These are phyloP conservation scores for Limtongia smithiae DNA, from an alignment of 805 yeast species.

Conservation along the genomic window DNA sequence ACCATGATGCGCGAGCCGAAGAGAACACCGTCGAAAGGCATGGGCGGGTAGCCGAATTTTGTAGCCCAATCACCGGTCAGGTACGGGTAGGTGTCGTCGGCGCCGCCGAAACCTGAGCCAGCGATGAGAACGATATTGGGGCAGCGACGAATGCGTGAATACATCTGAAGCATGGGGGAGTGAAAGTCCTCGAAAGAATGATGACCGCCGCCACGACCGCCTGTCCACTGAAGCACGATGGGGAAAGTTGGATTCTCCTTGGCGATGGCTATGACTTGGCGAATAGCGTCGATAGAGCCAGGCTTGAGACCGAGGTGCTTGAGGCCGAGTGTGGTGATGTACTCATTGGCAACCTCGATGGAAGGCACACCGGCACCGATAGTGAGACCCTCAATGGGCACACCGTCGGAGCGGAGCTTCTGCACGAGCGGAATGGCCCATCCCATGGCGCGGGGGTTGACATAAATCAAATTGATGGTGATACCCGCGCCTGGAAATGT, in stretches of 20 bases:
- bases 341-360: conserved; percentile 93
- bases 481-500: conserved; percentile 85
- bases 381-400: conserved; percentile 92
- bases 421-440: conserved; percentile 98
- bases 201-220: conserved; percentile 99
- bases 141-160: conserved; percentile 87
- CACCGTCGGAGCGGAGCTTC: conserved; percentile 82
- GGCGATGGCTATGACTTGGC: conserved; percentile 83
- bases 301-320: conserved; percentile 96
- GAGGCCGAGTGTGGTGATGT: conserved; percentile 85
- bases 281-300: conserved; percentile 91
- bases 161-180: conserved; percentile 94
- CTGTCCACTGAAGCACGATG: conserved; percentile 97
- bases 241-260: conserved; percentile 96
- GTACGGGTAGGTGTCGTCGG: conserved; percentile 95
- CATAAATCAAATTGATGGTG: conserved; percentile 89
- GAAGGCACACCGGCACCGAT: conserved; percentile 99
- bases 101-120: conserved; percentile 98
- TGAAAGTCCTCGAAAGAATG: conserved; percentile 99
- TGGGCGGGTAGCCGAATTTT: conserved; percentile 83
- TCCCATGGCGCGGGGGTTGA: conserved; percentile 94
- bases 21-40: conserved; percentile 98
- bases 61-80: conserved; percentile 97
- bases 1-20: conserved; percentile 97
- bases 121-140: conserved; percentile 86